Base-by-base conservation (phyloP, 768 basidiomycete genomes). In the Lactarius tabidus region DNA sequence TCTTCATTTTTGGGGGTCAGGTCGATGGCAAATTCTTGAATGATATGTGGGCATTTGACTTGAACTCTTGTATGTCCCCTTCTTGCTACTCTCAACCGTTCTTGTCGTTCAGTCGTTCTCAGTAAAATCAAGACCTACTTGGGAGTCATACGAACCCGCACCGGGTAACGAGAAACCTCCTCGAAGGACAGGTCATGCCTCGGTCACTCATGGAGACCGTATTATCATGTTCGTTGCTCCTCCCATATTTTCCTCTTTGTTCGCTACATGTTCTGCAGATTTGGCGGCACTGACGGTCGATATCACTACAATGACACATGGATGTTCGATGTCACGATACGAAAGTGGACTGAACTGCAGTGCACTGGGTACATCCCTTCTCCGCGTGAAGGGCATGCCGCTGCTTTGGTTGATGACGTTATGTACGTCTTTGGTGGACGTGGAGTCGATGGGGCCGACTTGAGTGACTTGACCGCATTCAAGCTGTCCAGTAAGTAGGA, bases 301-400 rank as follows among this genome's bases (percentile, higher is more conserved):
- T 98, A 90, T 76, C 97, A 98, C 74, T 99, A 99, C 78, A 99
- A 98, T 75, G 97, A 99, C 74, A 98, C 95, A 8, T 99, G 97
- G 97, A 82, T 87, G 2, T 98, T 91, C 76, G 93, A 96, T 74
- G 79, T 94, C 58, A 81, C 80, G 43, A 89, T 92, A 0, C 82
- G 84, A 60, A 84, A 77, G 53, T 99, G 97, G 97, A 83, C 89
- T 4, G 97, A 99, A 74, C 79, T 99, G 43, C 86, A 89, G 23
- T 98, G 95, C 76, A 98, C 97, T 64, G 97, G 97, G 1, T 98
- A 91, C 73, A 97, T 98, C 57, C 97, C 97, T 23, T 89, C 91
- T 8, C 91, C 97, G 2, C 80, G 97, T 57, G 97, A 99, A 75
- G 96, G 97, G 0, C 97, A 99, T 71, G 93, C 97, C 2, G 95